phyloP scores from a whole-genome alignment of 2,329 filamentous ascomycete genomes.

The Diaporthe sp. region DNA sequence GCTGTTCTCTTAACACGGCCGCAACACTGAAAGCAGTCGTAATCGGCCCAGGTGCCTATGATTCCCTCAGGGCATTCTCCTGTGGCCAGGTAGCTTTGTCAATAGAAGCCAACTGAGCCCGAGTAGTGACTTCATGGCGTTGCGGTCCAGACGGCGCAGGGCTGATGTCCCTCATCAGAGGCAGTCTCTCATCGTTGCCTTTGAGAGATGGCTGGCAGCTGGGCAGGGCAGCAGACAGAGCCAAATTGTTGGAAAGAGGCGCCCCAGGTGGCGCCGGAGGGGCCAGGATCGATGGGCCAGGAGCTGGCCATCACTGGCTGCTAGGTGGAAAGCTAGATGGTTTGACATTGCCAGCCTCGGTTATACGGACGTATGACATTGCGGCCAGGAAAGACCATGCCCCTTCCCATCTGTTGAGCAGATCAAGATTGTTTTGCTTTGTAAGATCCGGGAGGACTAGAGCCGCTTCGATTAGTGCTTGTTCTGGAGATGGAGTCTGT shows the following conservation, averaged over 20 bases:
- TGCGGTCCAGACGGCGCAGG: too few species aligned
- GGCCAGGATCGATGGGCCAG: slow-evolving; percentile 42
- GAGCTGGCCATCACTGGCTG: slow-evolving; percentile 53
- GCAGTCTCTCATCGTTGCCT: not conserved
- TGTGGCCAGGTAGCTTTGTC: not conserved
- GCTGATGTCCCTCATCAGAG: not conserved
- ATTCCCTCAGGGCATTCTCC: not conserved
- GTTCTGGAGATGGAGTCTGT: not conserved
- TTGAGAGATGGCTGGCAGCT: not conserved
- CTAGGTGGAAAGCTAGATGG: slow-evolving; percentile 85
- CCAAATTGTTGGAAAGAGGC: not conserved
- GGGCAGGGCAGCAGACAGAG: not conserved
- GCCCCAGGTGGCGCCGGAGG: slow-evolving; percentile 2
- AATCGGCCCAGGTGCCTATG: not conserved
- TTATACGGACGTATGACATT: slow-evolving; percentile 83
- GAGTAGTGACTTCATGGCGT: too few species aligned
- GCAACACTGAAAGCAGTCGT: not conserved
- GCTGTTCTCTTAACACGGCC: not conserved
- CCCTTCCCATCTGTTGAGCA: slow-evolving; percentile 83
- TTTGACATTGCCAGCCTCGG: slow-evolving; percentile 73
- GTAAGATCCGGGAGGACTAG: slow-evolving; percentile 82
- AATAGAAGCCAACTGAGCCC: not conserved
- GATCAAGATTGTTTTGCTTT: slow-evolving; percentile 73
- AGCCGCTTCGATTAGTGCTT: slow-evolving; percentile 43
- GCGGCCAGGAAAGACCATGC: slow-evolving; percentile 85